Base-by-base conservation (phyloP, 805 yeast genomes). In the Kluyveromyces lactis region DNA sequence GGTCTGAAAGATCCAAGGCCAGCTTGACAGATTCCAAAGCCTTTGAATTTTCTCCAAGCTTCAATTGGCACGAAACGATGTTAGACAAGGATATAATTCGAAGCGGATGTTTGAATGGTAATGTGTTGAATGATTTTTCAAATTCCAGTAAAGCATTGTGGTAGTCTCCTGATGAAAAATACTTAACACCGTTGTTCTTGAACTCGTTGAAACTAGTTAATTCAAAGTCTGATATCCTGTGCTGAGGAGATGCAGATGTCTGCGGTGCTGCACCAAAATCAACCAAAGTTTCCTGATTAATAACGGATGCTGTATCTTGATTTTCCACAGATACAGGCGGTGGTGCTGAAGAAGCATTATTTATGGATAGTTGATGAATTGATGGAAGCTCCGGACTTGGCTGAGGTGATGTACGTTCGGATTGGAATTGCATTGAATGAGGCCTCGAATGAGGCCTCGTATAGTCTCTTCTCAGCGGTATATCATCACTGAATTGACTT, bases 161-260 rank as follows among this genome's bases (percentile, higher is more conserved):
- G 56, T 81, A 92, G 56, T 92, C 90, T 15, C 99, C 99, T n/a
- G 76, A 71, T 41, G 75, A 74, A 64, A 79, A 92, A 1, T 77
- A 69, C 13, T 69, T 69, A 5, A 75, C 64, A 4, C 87, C 98
- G 18, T 68, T 68, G 6, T 59, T 61, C 43, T 77, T 75, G 21
- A 68, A 64, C 18, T 70, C 71, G 6, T 67, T 52, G 64, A 64
- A 78, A 49, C 61, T 54, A 7, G 53, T 54, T 24, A 52, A 35
- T 49, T 60, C 64, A 13, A 61, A 47, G 2, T 44, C 36, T 1
- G 62, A 52, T 2, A 61, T 49, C 19, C 21, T 26, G 11, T 2
- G 29, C 12, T 16, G 36, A 9, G 41, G 13, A 5, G 30, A 27
- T 6, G 13, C 11, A 7, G 13, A 5, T 27, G 6, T 6, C n/a